Evolutionary conservation across 768 basidiomycete species (phyloP).

Genomic region (Leccinum longicurvipes): DNA sequence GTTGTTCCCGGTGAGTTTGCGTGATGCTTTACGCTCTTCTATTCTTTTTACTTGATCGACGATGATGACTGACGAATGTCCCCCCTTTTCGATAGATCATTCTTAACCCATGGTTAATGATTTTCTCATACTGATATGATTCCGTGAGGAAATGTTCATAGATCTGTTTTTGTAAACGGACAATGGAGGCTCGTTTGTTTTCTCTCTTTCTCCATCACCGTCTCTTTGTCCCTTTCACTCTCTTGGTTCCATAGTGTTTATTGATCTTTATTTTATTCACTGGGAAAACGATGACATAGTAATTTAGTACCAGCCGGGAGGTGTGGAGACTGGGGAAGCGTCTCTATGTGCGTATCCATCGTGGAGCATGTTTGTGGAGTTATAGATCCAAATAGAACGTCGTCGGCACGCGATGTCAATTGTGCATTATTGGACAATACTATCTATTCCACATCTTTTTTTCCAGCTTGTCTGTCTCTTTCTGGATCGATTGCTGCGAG

Average conservation of each 20-base stretch:
- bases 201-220: background rate
- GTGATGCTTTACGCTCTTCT: background rate
- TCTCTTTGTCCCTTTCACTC: background rate
- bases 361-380: no score
- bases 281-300: background rate
- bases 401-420: background rate
- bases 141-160: background rate
- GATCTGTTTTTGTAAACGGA: background rate
- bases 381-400: background rate
- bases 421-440: background rate
- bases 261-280: background rate
- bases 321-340: background rate
- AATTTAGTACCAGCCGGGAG: background rate
- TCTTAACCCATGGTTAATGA: constrained; percentile 87
- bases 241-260: background rate
- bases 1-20: constrained; percentile 63
- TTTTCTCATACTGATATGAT: constrained; percentile 54
- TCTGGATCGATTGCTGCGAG: background rate
- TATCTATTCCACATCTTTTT: background rate
- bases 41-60: background rate
- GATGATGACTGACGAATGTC: background rate
- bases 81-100: constrained; percentile 48
- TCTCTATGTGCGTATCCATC: background rate
- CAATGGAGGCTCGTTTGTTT: background rate
- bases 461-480: background rate